Base-by-base conservation (phyloP, 2,329 filamentous ascomycete genomes). In the Nannizzia gypsea region DNA sequence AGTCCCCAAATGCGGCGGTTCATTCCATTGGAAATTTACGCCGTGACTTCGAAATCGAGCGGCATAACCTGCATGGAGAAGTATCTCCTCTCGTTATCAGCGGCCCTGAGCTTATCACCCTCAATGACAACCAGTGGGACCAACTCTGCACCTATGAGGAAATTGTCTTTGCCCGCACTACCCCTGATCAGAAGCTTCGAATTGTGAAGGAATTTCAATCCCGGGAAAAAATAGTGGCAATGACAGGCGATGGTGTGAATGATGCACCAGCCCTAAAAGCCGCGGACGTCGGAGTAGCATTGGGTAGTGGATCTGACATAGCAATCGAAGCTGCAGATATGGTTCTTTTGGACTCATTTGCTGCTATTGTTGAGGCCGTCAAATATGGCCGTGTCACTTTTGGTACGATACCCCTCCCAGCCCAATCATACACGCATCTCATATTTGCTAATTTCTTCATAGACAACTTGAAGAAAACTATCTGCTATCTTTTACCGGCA, bases 391-490 rank as follows among this genome's bases (percentile, higher is more conserved):
- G 87, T 13, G 81, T 88, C 4, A 85, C 90, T n/a, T 90, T 88
- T 71, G 69, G 65, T 68, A 60, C 42, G 63, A 50, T 24, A 15
- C 6, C 22, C 3, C 62, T 40, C n/a, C 40, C 13, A 48, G n/a
- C 36, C 22, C 24, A 15, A 17, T 48, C 17, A 20, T 13, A 3
- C n/a, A 40, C 9, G n/a, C 9, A 44, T 2, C 46, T 34, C 6
- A 26, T 34, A 15, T 40, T 46, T 36, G 28, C 60, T 61, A n/a
- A 63, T 52, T 48, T 48, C n/a, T 31, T 55, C 3, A 17, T 46
- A 64, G 85, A 90, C 70, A 90, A 90, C 66, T 73, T 90, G 57
- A 87, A 88, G 70, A 90, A 91, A 77, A 86, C 82, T 0, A 83
- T 89, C 62, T 81, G 83, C n/a, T 90, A 90, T 67, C 76, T 90